A percentile compares a stretch with the other conserved stretches of the same genome.
These are phyloP conservation scores for Sequoiadendron giganteum DNA, from an alignment of 75 land plant genomes.

Conservation along the genomic window DNA sequence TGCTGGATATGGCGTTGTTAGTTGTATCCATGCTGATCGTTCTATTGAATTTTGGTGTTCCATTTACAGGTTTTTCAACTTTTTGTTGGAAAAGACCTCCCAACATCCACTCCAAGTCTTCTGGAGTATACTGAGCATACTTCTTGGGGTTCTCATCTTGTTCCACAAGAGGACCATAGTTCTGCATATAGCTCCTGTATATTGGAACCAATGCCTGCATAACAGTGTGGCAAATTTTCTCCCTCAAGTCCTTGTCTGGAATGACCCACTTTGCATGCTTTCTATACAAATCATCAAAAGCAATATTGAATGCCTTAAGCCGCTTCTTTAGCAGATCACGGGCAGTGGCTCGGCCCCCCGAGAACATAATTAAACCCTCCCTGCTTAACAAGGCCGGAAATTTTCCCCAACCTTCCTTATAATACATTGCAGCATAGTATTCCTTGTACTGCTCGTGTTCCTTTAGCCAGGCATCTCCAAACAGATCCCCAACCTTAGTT, in stretches of 20 bases:
- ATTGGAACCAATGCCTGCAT: conserved; percentile 54
- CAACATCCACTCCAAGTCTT: conserved; percentile 46
- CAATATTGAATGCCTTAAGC: conserved; percentile 59
- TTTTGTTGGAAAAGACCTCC: conserved; percentile 49
- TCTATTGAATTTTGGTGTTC: background rate
- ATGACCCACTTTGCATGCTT: conserved; percentile 64
- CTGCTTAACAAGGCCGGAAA: conserved; percentile 44
- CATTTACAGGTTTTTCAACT: conserved; percentile 16
- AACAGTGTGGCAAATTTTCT: conserved; percentile 30
- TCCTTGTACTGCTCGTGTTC: conserved; percentile 51
- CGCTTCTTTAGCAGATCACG: conserved; percentile 72
- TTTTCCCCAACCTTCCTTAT: conserved; percentile 67
- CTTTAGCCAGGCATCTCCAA: conserved; percentile 66
- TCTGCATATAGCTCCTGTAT: conserved; percentile 63
- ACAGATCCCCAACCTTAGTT: conserved; percentile 54
- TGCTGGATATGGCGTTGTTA: background rate
- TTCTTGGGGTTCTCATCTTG: conserved; percentile 36
- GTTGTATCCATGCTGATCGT: background rate
- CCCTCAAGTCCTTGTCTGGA: conserved; percentile 57
- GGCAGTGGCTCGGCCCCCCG: conserved; percentile 65
- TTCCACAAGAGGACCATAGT: conserved; percentile 58
- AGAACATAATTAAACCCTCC: conserved; percentile 59
- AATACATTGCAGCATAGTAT: conserved; percentile 39
- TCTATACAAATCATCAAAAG: conserved; percentile 52
- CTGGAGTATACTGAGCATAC: conserved; percentile 46